A percentile compares a stretch with the other conserved stretches of the same genome.
Conservation (phyloP, 148 eudicot species). For the Heliamphora exappendiculata region DNA sequence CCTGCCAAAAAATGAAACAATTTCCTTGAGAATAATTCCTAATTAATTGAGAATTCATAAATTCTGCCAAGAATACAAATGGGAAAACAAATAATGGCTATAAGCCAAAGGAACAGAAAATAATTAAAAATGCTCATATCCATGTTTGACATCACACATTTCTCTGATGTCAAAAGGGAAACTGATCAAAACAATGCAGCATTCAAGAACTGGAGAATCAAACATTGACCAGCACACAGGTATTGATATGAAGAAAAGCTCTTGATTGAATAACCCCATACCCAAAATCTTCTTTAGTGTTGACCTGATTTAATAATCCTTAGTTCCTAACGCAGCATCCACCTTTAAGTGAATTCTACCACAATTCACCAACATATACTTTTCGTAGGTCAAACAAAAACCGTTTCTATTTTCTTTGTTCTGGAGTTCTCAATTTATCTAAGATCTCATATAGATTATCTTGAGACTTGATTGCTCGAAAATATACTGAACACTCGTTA, state of each 20-base stretch:
- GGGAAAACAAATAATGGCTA: too few species aligned
- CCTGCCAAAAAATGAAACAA: slow-evolving; percentile 37
- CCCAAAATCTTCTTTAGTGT: neutral
- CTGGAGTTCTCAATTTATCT: neutral
- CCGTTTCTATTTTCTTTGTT: neutral
- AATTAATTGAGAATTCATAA: neutral
- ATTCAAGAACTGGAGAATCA: neutral
- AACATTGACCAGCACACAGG: neutral
- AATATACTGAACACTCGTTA: neutral
- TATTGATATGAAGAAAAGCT: neutral
- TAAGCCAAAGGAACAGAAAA: slow-evolving; percentile 1
- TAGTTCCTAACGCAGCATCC: neutral
- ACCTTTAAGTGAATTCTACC: slow-evolving; percentile 2
- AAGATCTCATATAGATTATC: neutral
- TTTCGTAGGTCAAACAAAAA: neutral
- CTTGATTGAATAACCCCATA: neutral
- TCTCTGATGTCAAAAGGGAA: neutral
- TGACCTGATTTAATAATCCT: neutral
- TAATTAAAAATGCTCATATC: neutral
- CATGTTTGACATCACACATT: neutral
- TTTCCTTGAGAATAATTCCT: slow-evolving; percentile 6
- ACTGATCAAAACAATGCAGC: slow-evolving; percentile 6
- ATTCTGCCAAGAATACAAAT: neutral
- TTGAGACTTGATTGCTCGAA: neutral
- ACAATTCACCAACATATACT: neutral